These are phyloP conservation scores for Penicillium coprophilum DNA, from an alignment of 495 filamentous ascomycete species.

Conservation along the genomic window DNA sequence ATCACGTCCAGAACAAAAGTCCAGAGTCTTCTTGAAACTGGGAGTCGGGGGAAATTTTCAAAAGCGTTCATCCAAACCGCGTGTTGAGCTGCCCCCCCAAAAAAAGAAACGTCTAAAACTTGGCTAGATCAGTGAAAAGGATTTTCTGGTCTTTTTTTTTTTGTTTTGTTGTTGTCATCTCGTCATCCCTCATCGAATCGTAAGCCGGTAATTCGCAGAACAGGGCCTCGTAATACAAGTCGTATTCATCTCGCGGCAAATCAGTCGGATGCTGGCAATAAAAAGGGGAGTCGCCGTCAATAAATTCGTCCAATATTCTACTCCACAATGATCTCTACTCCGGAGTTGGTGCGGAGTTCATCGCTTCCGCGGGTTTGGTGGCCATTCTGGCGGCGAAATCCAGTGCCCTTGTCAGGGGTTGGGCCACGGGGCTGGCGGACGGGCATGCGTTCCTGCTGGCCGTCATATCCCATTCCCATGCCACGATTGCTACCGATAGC, in stretches of 20 bases:
- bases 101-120: slow-evolving; percentile 50
- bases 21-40: slow-evolving; percentile 17
- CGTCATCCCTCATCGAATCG: slow-evolving; percentile 59
- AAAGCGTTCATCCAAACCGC: slow-evolving; percentile 36
- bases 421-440: slow-evolving; percentile 84
- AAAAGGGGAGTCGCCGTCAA: slow-evolving; percentile 30
- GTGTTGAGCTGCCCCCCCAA: slow-evolving; percentile 52
- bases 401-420: slow-evolving; percentile 69
- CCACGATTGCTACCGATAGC: slow-evolving; percentile 87
- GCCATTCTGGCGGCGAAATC: slow-evolving; percentile 77
- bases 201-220: slow-evolving; percentile 50
- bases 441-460: slow-evolving; percentile 65
- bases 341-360: slow-evolving; percentile 60
- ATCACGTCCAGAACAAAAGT: slow-evolving; percentile 17
- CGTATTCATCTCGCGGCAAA: slow-evolving; percentile 50
- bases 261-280: slow-evolving; percentile 43
- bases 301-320: slow-evolving; percentile 36
- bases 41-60: slow-evolving; percentile 14
- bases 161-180: slow-evolving; percentile 47
- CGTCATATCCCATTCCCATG: slow-evolving; percentile 62
- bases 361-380: slow-evolving; percentile 81
- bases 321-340: slow-evolving; percentile 59
- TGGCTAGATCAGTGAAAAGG: slow-evolving; percentile 48
- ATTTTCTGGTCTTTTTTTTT: slow-evolving; percentile 44
- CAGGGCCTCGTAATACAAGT: slow-evolving; percentile 51